Evolutionary conservation across 164 flowering plant species (phyloP).

Genomic region (Malania oleifera): DNA sequence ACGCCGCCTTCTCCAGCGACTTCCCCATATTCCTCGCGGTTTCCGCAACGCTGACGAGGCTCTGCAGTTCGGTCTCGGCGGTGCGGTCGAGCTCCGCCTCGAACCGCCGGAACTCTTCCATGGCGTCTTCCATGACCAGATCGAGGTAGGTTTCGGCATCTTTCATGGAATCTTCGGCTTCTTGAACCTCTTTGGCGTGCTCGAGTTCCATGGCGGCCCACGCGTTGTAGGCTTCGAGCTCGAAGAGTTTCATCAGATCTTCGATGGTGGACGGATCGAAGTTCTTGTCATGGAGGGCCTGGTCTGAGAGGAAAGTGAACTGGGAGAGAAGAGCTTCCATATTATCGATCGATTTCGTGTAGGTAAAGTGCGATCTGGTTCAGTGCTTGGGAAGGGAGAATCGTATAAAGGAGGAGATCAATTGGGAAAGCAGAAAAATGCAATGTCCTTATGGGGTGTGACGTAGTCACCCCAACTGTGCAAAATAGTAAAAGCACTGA

Average conservation of each 20-base stretch:
- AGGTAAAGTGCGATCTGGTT: not conserved
- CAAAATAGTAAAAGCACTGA: no score
- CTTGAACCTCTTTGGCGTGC: constrained; percentile 31
- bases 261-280: constrained; percentile 75
- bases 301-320: constrained; percentile 64
- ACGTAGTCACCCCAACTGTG: no score
- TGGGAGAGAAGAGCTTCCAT: constrained; percentile 79
- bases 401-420: not conserved
- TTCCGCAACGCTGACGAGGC: constrained; percentile 40
- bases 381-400: not conserved
- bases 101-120: constrained; percentile 60
- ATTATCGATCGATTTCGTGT: constrained; percentile 2
- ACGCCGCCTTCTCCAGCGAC: constrained; percentile 46
- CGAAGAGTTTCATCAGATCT: constrained; percentile 73
- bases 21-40: constrained; percentile 48
- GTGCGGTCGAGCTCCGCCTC: constrained; percentile 51
- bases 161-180: constrained; percentile 42
- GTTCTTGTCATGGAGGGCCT: constrained; percentile 56
- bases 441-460: no score
- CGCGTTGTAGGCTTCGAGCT: constrained; percentile 64
- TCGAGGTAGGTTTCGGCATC: constrained; percentile 65
- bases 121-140: constrained; percentile 62
- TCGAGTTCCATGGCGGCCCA: constrained; percentile 72
- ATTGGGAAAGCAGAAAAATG: no score
- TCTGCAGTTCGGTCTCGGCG: constrained; percentile 31